phyloP scores from a whole-genome alignment of 2,329 filamentous ascomycete species.

The Allantophomopsis cytisporea region DNA sequence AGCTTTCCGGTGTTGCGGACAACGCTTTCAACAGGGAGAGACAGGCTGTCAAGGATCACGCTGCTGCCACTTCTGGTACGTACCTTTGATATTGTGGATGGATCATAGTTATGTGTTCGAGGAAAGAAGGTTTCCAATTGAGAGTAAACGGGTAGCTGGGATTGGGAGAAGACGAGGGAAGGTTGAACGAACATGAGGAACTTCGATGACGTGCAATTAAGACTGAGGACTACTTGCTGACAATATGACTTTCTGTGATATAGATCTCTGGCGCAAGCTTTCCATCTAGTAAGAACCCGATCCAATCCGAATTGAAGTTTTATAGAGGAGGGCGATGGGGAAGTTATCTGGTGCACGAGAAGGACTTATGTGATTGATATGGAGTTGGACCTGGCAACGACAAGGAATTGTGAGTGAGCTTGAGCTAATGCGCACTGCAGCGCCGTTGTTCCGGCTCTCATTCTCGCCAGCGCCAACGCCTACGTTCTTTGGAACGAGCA shows the following conservation, averaged over 20 bases:
- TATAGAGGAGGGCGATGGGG: not conserved
- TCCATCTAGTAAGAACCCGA: slow-evolving; percentile 68
- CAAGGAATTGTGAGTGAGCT: no score
- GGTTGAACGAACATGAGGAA: no score
- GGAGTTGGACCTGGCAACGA: no score
- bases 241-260: not conserved
- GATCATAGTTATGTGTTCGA: no score
- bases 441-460: slow-evolving; percentile 59
- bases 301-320: not conserved
- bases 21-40: slow-evolving; percentile 93
- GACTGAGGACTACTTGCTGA: no score
- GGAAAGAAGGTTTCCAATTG: no score
- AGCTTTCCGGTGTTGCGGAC: slow-evolving; percentile 51
- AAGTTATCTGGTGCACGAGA: no score
- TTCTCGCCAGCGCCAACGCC: slow-evolving; percentile 66
- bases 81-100: slow-evolving; percentile 10
- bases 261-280: slow-evolving; percentile 92
- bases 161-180: no score
- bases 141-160: no score
- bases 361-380: no score
- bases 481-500: slow-evolving; percentile 89
- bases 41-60: slow-evolving; percentile 81
- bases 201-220: no score
- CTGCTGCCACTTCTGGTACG: slow-evolving; percentile 70
- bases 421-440: slow-evolving; percentile 28